Base-by-base conservation (phyloP, 306 rosid genomes). In the Calophaca sinica region DNA sequence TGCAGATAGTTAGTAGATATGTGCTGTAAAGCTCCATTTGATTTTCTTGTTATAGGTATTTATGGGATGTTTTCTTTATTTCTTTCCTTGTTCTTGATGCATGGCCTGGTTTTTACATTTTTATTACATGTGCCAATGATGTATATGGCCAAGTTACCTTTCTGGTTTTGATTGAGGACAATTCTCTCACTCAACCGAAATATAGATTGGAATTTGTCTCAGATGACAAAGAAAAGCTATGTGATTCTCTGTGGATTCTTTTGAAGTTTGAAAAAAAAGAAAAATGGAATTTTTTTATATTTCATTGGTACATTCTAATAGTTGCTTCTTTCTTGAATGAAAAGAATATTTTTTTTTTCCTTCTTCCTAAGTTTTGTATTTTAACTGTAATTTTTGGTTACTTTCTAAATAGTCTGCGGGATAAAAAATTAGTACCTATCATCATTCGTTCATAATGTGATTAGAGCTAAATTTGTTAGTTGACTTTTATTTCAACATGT, bases 1-100 rank as follows among this genome's bases (percentile, higher is more conserved):
- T 51, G 73, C 80, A 74, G 72, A 80, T 68, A 42, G 72, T 38
- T 80, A 51, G 51, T 15, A n/a, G 58, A 42, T 67, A 66, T 15
- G 11, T 31, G 33, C 60, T 29, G 80, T 69, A 69, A 61, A 61
- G 35, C 61, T 41, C 73, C 76, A 61, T 50, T 68, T 33, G 59
- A 46, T 15, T n/a, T 14, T 59, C 41, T 68, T 3, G n/a, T 70
- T 70, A 9, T n/a, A n/a, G n/a, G n/a, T n/a, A n/a, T 20, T 20
- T 20, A 13, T 66, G n/a, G 44, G 20, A 44, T 35, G 9, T 33
- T 32, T 28, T 48, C 8, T 36, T 20, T 45, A 12, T 54, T 57
- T 20, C 58, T 55, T 61, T 61, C 69, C 45, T 54, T 54, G 45
- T 33, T 79, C 31, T 6, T 71, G 60, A 32, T 61, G 39, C 52